Base-by-base conservation (phyloP, 805 yeast genomes). In the Metschnikowia lunata region DNA sequence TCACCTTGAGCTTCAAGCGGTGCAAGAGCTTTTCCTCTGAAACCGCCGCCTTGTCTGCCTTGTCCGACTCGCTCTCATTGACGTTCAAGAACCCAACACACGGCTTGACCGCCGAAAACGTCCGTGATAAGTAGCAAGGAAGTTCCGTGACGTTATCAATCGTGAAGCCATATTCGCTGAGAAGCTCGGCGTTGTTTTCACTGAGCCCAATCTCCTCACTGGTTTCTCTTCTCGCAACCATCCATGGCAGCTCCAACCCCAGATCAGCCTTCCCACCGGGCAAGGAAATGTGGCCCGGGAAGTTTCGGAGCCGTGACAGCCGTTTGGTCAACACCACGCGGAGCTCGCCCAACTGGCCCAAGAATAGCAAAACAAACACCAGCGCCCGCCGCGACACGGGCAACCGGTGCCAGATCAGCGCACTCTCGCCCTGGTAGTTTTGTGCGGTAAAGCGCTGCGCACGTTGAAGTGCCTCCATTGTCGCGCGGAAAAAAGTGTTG, bases 201-300 rank as follows among this genome's bases (percentile, higher is more conserved):
- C 76, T 74, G 18, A 88, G 60, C 0, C 97, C 97, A 39, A 90
- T 86, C 60, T 90, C 98, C 59, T 90, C 98, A 44, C 74, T 76
- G 49, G 89, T 80, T 62, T 90, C 98, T 29, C 98, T 69, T 46
- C 95, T 70, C 0, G 96, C 84, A 33, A 84, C 83, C 36, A 76
- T 75, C 74, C 84, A 82, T 45, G 85, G 87, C 11, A 75, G 63
- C 54, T 88, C 88, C 14, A 76, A 68, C 0, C 75, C 79, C 34
- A 53, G 58, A 61, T 90, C 97, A 5, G 95, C 89, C 58, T 84
- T 87, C 8, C 97, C 98, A 2, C 98, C 98, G 4, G 98, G 98
- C 8, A 90, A 70, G 1, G 97, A 88, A 6, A 86, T 85, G 61
- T 90, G 96, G 6, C 97, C 97, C 0, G 93, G 85, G 65, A 89